Evolutionary conservation across 1,139 yeast species (phyloP), one percentile per base, ranked within the genome.

Genomic region (Lodderomyces margitis): DNA sequence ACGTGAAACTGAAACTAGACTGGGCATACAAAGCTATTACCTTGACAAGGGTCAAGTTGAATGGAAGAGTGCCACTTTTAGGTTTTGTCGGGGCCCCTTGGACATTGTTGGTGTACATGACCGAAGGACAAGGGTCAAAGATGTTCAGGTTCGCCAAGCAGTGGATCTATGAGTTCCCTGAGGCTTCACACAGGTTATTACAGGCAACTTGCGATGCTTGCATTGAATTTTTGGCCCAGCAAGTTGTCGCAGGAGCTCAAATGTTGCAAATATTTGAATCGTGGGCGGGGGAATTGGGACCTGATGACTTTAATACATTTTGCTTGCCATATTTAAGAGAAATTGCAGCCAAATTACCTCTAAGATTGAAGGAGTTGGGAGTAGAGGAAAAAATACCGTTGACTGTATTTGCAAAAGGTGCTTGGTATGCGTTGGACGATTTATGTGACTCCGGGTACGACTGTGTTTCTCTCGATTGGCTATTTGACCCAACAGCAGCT

Each of bases 21-120:
- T 92, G 98, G 97, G 97, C 97, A 2, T 87, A 88, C 66, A 83
- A 86, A 57, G 87, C 98, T 27, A 87, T 92, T 51, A 86, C 95
- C 3, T 67, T 87, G 51, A 92, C 98, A 10, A 78, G 98, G 65
- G 74, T 72, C 48, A 87, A 86, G 58, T 75, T 92, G 50, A 67
- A 81, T 39, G 98, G 98, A 38, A 78, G 95, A 55, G 98, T 91
- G 14, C 98, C 98, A 19, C 73, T 92, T 51, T 74, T 92, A 42
- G 98, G 98, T 3, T 92, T 92, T 65, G 87, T 92, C 53, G 98
- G 98, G 44, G 97, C 96, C 11, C 98, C 98, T 45, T 92, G 97
- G 97, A 92, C 98, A 9, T 68, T 92, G 49, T 74, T 92, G 68
- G 96, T 91, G 33, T 92, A 94, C 65, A 94, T 92, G 96, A 83